Conservation (phyloP, 148 eudicot genomes). For the Diospyros kaki region DNA sequence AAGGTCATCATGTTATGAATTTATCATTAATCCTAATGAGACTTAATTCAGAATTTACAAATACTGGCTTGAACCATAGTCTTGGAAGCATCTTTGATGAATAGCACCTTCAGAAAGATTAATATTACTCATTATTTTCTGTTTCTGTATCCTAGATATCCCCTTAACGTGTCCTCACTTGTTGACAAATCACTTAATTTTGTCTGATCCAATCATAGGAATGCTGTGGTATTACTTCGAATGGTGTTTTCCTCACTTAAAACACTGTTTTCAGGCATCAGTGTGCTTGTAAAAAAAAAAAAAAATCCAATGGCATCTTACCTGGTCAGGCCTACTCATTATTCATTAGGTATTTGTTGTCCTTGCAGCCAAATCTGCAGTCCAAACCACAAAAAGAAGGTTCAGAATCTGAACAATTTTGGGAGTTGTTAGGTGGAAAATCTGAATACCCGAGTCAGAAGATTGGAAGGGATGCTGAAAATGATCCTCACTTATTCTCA, state of each 20-base stretch:
- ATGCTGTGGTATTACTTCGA: not conserved
- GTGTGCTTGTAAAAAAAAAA: not conserved
- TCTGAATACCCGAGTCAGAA: constrained; percentile 79
- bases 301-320: not conserved
- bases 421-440: constrained; percentile 85
- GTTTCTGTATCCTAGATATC: not conserved
- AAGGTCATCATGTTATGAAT: constrained; percentile 38
- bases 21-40: not conserved
- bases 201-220: constrained; percentile 3
- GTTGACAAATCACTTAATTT: constrained; percentile 2
- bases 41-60: not conserved
- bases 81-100: not conserved
- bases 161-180: not conserved
- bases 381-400: constrained; percentile 85
- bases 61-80: not conserved
- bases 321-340: constrained; percentile 1
- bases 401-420: constrained; percentile 73
- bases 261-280: not conserved
- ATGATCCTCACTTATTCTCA: constrained; percentile 85
- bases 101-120: not conserved
- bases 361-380: constrained; percentile 81
- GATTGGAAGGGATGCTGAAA: constrained; percentile 62
- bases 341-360: constrained; percentile 13
- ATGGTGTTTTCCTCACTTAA: not conserved
- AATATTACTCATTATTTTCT: not conserved